phyloP scores from a whole-genome alignment of 2,329 filamentous ascomycete genomes.

The Aspergillus carbonarius region DNA sequence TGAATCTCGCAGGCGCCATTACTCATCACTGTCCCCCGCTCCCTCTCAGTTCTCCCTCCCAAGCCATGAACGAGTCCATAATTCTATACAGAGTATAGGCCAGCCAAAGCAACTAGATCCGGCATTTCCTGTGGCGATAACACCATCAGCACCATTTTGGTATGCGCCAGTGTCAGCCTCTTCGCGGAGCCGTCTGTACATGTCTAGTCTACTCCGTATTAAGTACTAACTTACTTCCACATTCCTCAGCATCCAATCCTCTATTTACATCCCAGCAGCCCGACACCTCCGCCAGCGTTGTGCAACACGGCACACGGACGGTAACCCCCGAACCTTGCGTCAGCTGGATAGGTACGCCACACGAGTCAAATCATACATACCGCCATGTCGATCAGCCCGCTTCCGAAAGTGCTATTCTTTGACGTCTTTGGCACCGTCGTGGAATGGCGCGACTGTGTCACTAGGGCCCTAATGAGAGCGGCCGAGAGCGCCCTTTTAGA shows the following conservation, averaged over 20 bases:
- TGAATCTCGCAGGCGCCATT: neutral
- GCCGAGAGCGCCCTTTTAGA: conserved; percentile 52
- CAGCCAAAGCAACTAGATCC: no score
- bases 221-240: neutral
- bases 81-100: no score
- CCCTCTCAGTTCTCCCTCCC: neutral
- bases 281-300: neutral
- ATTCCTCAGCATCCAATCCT: neutral
- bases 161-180: neutral
- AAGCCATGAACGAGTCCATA: neutral
- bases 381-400: conserved; percentile 25
- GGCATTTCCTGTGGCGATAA: no score
- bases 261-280: neutral
- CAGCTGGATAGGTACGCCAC: neutral
- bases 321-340: neutral
- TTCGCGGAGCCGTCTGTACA: neutral
- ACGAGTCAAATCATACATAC: neutral
- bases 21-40: neutral
- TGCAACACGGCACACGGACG: neutral
- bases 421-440: conserved; percentile 62
- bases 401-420: conserved; percentile 32
- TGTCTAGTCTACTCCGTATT: neutral
- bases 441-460: conserved; percentile 71
- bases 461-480: conserved; percentile 55
- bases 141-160: no score